Evolutionary conservation across 2,329 filamentous ascomycete genomes (phyloP), one percentile per base, ranked within the genome.

Genomic region (Pseudogymnoascus sp.): DNA sequence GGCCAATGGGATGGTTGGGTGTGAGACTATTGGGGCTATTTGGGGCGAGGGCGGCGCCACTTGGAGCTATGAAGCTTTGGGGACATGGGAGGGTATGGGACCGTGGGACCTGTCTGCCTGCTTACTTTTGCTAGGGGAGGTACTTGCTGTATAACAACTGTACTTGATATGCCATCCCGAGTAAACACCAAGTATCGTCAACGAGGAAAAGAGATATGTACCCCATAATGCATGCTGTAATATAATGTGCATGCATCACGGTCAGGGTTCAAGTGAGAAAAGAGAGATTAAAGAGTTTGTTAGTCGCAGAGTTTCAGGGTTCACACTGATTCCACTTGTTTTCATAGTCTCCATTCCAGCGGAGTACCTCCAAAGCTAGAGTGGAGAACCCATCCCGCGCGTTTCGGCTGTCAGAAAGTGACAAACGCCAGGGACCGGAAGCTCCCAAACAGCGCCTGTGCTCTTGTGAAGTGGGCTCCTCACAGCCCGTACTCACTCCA

Each of bases 41-140:
- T 53, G 47, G 25, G 47, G 47, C 25, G 4, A 16, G 25, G 47
- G 47, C 47, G 47, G 25, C 47, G 47, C 47, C 47, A 53, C 47
- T 31, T 31, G 14, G 25, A 53, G 47, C 47, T 53, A 53, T 53
- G 47, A 53, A 53, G 47, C 47, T 53, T 53, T 53, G 47, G 47
- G 38, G 14, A 25, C 42, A 47, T 31, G 8, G 42, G 11, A 23
- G 12, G 16, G 25, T 31, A 25, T 53, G 47, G 47, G n/a, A 53
- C 47, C n/a, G 28, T 31, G 28, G 28, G 28, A 11, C 28, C 28
- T 53, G 25, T 53, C 47, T 53, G 47, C 47, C 47, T 53, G 25
- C 47, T 53, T 53, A 53, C 47, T 53, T 10, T 16, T 42, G 42
- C 11, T 8, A 47, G 18, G 47, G n/a, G 28, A 50, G 23, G n/a